A percentile compares a stretch with the other conserved stretches of the same genome.
Conservation (phyloP, 345 rosid species). For the Boechera divaricarpa region DNA sequence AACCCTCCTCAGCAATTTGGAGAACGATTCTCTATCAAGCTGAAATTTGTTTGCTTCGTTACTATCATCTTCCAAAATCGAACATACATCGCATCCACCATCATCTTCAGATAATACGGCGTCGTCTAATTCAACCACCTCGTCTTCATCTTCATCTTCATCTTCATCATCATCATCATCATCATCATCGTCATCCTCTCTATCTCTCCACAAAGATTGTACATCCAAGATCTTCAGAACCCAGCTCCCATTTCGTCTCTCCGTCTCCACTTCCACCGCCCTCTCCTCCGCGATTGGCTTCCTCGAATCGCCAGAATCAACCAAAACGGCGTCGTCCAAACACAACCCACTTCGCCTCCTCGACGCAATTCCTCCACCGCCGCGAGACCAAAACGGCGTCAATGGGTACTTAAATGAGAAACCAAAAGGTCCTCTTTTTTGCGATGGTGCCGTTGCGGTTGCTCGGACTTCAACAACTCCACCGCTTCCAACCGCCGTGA, state of each 20-base stretch:
- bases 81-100: slow-evolving; percentile 57
- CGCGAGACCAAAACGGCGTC: slow-evolving; percentile 67
- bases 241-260: slow-evolving; percentile 69
- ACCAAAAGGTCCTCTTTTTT: slow-evolving; percentile 49
- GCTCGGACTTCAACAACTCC: slow-evolving; percentile 56
- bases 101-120: slow-evolving; percentile 33
- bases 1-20: slow-evolving; percentile 65
- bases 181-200: slow-evolving; percentile 23
- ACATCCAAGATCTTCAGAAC: slow-evolving; percentile 83
- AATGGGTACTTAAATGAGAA: slow-evolving; percentile 73
- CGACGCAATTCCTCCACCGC: slow-evolving; percentile 47
- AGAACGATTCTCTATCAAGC: slow-evolving; percentile 75
- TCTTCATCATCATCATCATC: slow-evolving; percentile 13
- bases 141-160: slow-evolving; percentile 10
- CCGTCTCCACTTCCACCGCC: slow-evolving; percentile 35
- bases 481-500: slow-evolving; percentile 50
- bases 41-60: slow-evolving; percentile 47
- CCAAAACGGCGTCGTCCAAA: slow-evolving; percentile 64
- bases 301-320: slow-evolving; percentile 51
- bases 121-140: slow-evolving; percentile 6
- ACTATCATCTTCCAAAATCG: slow-evolving; percentile 42
- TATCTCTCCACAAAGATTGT: slow-evolving; percentile 60
- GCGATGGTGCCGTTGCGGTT: slow-evolving; percentile 47
- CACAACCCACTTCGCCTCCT: slow-evolving; percentile 61
- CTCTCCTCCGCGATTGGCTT: slow-evolving; percentile 38